A percentile compares a stretch with the other conserved stretches of the same genome.
Conservation (phyloP, 352 stramenopile species). For the Phytopythium chamaehyphon region DNA sequence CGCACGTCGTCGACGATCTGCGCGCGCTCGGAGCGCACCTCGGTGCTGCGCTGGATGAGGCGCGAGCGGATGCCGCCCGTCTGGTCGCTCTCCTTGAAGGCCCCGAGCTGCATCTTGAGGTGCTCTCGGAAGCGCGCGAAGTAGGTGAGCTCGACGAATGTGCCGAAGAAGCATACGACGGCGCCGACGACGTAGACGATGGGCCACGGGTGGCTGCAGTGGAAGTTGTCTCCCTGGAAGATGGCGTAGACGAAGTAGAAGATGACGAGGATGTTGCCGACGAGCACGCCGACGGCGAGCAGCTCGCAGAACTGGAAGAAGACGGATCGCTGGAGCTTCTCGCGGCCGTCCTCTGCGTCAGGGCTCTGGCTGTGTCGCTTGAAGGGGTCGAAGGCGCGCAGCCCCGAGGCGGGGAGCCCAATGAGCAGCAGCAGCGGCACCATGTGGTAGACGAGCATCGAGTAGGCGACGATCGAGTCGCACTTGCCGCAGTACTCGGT, state of each 20-base stretch:
- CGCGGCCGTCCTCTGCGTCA: conserved; percentile 15
- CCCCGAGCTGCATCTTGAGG: conserved; percentile 81
- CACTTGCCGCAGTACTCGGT: conserved; percentile 48
- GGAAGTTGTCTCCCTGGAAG: conserved; percentile 61
- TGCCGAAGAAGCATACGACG: conserved; percentile 42
- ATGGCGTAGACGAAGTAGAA: conserved; percentile 62
- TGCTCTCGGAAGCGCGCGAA: conserved; percentile 85
- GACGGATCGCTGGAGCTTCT: conserved; percentile 68
- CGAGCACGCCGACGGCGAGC: conserved; percentile 47
- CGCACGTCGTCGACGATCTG: conserved; percentile 50
- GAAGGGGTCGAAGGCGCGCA: conserved; percentile 72
- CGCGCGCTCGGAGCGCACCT: conserved; percentile 40
- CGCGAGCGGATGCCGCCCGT: conserved; percentile 71
- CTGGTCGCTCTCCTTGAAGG: conserved; percentile 79
- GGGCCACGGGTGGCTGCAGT: conserved; percentile 35
- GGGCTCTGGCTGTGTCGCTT: conserved; percentile 23
- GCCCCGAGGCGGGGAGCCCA: conserved; percentile 51
- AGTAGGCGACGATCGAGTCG: conserved; percentile 58
- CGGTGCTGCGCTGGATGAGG: conserved; percentile 21
- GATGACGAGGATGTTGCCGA: conserved; percentile 47
- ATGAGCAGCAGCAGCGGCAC: conserved; percentile 57
- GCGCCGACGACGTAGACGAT: conserved; percentile 45
- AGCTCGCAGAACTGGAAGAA: conserved; percentile 79
- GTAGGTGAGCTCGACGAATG: conserved; percentile 69
- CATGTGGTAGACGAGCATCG: conserved; percentile 65